Conservation (phyloP, 2,329 filamentous ascomycete species). For the Thyridium curvatum region DNA sequence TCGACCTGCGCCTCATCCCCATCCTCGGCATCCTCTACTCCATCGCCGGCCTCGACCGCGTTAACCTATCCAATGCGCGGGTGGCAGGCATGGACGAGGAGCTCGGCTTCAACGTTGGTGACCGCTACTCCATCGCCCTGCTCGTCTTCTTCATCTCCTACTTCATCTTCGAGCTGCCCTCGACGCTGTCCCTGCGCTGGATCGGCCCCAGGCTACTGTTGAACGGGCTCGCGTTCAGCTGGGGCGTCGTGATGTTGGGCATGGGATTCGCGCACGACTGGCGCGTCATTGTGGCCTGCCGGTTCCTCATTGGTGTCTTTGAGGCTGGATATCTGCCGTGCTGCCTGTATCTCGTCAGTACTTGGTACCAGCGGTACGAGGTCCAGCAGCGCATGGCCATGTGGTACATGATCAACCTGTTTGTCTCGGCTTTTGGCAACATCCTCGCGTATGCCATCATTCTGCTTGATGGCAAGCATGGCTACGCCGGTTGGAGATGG, state of each 20-base stretch:
- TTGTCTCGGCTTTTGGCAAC: conserved; percentile 19
- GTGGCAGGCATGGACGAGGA: conserved; percentile 25
- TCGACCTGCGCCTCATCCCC: conserved; percentile 15
- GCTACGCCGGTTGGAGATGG: conserved; percentile 42
- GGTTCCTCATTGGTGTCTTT: conserved; percentile 42
- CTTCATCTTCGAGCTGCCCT: conserved; percentile 53
- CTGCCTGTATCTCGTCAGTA: conserved; percentile 52
- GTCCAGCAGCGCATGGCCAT: conserved; percentile 49
- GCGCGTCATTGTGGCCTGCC: conserved; percentile 12
- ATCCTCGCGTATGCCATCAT: conserved; percentile 19
- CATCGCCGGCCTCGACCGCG: conserved; percentile 47
- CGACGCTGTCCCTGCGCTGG: conserved; percentile 57
- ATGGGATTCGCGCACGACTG: conserved; percentile 10
- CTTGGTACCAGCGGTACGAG: conserved; percentile 61
- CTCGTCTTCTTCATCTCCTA: conserved; percentile 62
- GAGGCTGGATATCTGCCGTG: conserved; percentile 52
- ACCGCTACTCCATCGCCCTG: conserved; percentile 52
- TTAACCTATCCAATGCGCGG: conserved; percentile 42
- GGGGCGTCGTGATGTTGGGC: conserved; percentile 8
- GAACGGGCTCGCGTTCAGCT: conserved; percentile 52
- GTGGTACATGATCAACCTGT: conserved; percentile 21
- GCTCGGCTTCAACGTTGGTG: conserved; percentile 34
- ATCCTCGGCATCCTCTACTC: conserved; percentile 48
- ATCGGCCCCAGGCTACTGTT: conserved; percentile 56
- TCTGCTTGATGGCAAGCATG: conserved; percentile 33